A percentile compares a stretch with the other conserved stretches of the same genome.
These are phyloP conservation scores for Diaporthe australafricana DNA, from an alignment of 2,329 filamentous ascomycete species.

Conservation along the genomic window DNA sequence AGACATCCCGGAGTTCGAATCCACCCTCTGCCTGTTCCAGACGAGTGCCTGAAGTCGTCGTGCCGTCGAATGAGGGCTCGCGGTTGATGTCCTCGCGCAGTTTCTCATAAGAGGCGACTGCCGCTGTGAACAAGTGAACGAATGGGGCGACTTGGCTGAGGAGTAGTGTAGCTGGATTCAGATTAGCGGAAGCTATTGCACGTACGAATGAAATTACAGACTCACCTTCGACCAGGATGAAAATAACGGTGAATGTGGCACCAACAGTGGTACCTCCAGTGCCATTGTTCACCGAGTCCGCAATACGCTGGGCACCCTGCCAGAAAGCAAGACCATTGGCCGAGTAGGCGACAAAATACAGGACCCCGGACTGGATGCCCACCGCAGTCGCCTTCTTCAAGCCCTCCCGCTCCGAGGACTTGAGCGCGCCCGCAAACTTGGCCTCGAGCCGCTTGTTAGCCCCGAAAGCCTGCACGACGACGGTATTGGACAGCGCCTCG, in stretches of 20 bases:
- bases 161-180: slow-evolving; percentile 60
- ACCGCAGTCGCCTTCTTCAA: slow-evolving; percentile 67
- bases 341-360: slow-evolving; percentile 75
- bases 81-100: slow-evolving; percentile 66
- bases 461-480: slow-evolving; percentile 74
- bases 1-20: slow-evolving; percentile 41
- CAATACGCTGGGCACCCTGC: slow-evolving; percentile 64
- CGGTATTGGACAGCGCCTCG: slow-evolving; percentile 70
- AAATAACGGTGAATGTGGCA: slow-evolving; percentile 66
- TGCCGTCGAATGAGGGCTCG: slow-evolving; percentile 55
- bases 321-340: slow-evolving; percentile 75
- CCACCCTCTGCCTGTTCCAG: slow-evolving; percentile 25
- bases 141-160: slow-evolving; percentile 71
- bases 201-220: background rate
- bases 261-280: slow-evolving; percentile 55
- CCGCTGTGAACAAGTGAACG: slow-evolving; percentile 68
- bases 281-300: slow-evolving; percentile 43
- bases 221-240: slow-evolving; percentile 63
- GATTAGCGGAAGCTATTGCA: slow-evolving; percentile 40
- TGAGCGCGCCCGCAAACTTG: slow-evolving; percentile 57
- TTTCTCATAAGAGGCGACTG: slow-evolving; percentile 65
- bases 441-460: slow-evolving; percentile 69
- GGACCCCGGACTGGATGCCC: slow-evolving; percentile 69
- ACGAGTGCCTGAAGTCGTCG: slow-evolving; percentile 37
- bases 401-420: slow-evolving; percentile 50